Percentiles rank a stretch among this genome's conserved stretches.
Conservation (phyloP, 1,139 yeast genomes). For the Sugiyamaella sp. region DNA sequence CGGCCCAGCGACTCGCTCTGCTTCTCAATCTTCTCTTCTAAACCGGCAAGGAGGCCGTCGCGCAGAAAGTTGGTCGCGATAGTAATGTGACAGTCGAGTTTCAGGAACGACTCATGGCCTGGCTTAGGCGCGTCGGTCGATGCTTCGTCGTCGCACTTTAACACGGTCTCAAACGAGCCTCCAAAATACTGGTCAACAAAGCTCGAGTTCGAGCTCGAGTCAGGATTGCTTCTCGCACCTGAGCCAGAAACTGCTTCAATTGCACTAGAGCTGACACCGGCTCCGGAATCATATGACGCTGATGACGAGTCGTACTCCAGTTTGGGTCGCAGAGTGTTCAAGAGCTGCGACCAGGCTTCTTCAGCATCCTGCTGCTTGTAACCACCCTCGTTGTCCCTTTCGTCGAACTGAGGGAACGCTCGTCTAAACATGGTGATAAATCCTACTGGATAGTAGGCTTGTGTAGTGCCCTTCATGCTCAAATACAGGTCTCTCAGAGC, state of each 20-base stretch:
- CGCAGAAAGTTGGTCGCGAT: constrained; percentile 84
- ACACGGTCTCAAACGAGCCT: constrained; percentile 62
- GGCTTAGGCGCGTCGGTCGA: constrained; percentile 55
- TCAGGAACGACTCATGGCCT: constrained; percentile 60
- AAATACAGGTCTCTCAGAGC: constrained; percentile 41
- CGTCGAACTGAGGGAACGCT: constrained; percentile 86
- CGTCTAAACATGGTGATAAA: constrained; percentile 53
- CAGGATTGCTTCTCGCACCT: constrained; percentile 16
- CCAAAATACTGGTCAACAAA: constrained; percentile 62
- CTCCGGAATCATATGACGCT: no score
- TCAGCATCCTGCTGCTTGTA: constrained; percentile 98
- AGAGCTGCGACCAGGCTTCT: constrained; percentile 85
- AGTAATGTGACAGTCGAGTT: constrained; percentile 86
- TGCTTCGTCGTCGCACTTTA: constrained; percentile 56
- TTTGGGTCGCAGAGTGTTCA: constrained; percentile 51
- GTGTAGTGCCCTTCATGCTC: constrained; percentile 39
- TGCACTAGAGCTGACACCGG: no score
- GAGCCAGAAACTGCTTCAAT: constrained; percentile 15
- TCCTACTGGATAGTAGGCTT: constrained; percentile 54
- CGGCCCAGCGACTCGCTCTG: constrained; percentile 68
- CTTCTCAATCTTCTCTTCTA: constrained; percentile 78
- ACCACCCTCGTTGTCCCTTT: constrained; percentile 63
- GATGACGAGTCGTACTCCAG: not conserved
- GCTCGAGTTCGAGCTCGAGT: constrained; percentile 27
- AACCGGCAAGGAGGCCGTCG: constrained; percentile 78